Evolutionary conservation across 2,329 filamentous ascomycete genomes (phyloP).

Genomic region (Ampelomyces quisqualis): DNA sequence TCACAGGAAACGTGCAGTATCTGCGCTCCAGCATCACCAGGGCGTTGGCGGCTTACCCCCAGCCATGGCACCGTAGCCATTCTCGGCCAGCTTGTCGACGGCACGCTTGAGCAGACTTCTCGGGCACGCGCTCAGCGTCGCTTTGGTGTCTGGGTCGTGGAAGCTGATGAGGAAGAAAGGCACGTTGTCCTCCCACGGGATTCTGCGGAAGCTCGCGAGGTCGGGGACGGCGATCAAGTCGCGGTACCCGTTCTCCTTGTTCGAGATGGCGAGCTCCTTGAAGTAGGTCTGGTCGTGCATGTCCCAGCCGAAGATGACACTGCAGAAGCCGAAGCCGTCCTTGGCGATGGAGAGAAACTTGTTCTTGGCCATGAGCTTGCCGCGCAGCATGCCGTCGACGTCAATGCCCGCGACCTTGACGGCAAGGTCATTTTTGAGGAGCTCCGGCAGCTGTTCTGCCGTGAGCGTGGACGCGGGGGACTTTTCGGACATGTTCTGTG

Average conservation of each 20-base stretch:
- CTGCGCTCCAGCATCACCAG: slow-evolving; percentile 6
- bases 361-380: slow-evolving; percentile 88
- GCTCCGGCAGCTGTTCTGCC: slow-evolving; percentile 61
- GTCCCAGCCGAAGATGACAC: slow-evolving; percentile 93
- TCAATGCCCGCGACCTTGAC: slow-evolving; percentile 89
- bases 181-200: slow-evolving; percentile 86
- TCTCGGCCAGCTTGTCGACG: slow-evolving; percentile 64
- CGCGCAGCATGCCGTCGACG: slow-evolving; percentile 81
- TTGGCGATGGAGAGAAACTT: slow-evolving; percentile 85
- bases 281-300: slow-evolving; percentile 94
- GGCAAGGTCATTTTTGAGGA: slow-evolving; percentile 70
- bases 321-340: slow-evolving; percentile 89
- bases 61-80: slow-evolving; percentile 81
- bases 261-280: slow-evolving; percentile 80
- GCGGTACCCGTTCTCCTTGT: slow-evolving; percentile 85
- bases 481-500: slow-evolving; percentile 15
- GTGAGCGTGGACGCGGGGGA: slow-evolving; percentile 53
- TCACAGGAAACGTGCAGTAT: slow-evolving; percentile 16
- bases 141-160: slow-evolving; percentile 72
- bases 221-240: slow-evolving; percentile 84
- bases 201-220: slow-evolving; percentile 72
- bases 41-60: slow-evolving; percentile 65
- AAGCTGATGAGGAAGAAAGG: slow-evolving; percentile 86
- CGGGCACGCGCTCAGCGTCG: slow-evolving; percentile 75
- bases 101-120: slow-evolving; percentile 70